A percentile compares a stretch with the other conserved stretches of the same genome.
Conservation (phyloP, 2,329 filamentous ascomycete species). For the Capronia coronata region DNA sequence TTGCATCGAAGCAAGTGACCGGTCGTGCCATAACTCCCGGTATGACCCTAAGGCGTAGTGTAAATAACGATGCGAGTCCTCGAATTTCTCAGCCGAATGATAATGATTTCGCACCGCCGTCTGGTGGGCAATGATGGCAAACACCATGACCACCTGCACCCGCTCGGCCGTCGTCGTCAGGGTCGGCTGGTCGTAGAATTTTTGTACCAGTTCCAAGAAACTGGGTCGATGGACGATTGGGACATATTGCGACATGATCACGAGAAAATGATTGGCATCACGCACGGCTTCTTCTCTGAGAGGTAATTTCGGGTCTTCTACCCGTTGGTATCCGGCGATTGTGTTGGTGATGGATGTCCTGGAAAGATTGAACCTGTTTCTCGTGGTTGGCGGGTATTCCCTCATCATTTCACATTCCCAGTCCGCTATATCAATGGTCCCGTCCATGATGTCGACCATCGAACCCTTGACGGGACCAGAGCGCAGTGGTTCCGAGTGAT, state of each 20-base stretch:
- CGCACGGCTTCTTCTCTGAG: conserved; percentile 57
- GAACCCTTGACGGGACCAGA: conserved; percentile 56
- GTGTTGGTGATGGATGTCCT: conserved; percentile 64
- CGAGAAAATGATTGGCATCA: conserved; percentile 70
- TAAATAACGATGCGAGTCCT: conserved; percentile 68
- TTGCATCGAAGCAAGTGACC: conserved; percentile 62
- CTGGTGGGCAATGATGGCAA: conserved; percentile 71
- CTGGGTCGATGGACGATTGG: conserved; percentile 72
- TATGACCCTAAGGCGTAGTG: conserved; percentile 66
- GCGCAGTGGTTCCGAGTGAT: conserved; percentile 12
- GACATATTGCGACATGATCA: conserved; percentile 63
- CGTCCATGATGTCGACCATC: conserved; percentile 69
- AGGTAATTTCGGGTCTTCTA: conserved; percentile 56
- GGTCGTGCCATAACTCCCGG: conserved; percentile 56
- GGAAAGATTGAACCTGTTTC: conserved; percentile 62
- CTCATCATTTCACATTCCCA: conserved; percentile 59
- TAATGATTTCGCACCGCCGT: conserved; percentile 64
- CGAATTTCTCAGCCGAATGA: conserved; percentile 47
- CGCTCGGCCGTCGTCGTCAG: conserved; percentile 57
- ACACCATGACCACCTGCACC: conserved; percentile 70
- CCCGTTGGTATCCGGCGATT: conserved; percentile 51
- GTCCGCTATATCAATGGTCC: conserved; percentile 63
- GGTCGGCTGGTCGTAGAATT: conserved; percentile 65
- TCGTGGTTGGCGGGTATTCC: conserved; percentile 37
- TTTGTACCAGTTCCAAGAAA: conserved; percentile 61